Evolutionary conservation across 768 basidiomycete genomes (phyloP), one percentile per base, ranked within the genome.

Genomic region (Boletus sensibilis): DNA sequence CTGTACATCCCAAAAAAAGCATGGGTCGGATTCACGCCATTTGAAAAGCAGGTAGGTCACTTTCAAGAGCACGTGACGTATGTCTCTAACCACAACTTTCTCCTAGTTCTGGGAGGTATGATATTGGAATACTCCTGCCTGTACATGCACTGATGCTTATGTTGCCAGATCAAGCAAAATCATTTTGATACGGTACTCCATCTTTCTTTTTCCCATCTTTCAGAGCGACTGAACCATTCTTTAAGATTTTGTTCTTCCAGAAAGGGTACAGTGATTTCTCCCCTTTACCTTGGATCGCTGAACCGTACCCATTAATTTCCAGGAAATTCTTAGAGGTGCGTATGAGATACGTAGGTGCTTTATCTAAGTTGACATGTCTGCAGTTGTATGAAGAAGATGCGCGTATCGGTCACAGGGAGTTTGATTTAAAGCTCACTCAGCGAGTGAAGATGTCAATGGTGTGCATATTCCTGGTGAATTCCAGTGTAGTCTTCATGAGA

Each of bases 401-500:
- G 1, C 81, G 88, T 13, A 82, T 93, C 49, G 97, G 97, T 1
- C 94, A 98, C 70, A 88, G 87, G 64, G 86, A 95, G 53, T 99
- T 99, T 68, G 97, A 98, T 64, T 76, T 99, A 55, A 98, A 99
- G 67, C 78, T 93, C 35, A 93, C 91, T 0, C 80, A 87, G 53
- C 78, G 97, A 58, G 97, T 98, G 44, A 98, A 98, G 74, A 99
- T 99, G 97, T 94, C 88, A 58, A 99, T 99, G 96, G 96, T 92
- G 39, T 39, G 79, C 63, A 18, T 6, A 7, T n/a, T 18, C 43
- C 8, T 34, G 9, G 2, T 25, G 6, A 4, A 33, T 52, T 39
- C 10, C 16, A 0, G 16, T 33, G 3, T 18, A 4, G 2, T 44
- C 21, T 48, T 63, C n/a, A 57, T 48, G 16, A 16, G 6, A 35